A percentile compares a stretch with the other conserved stretches of the same genome.
phyloP scores from a whole-genome alignment of 2,329 filamentous ascomycete species.

The Dactylellina cionopaga region DNA sequence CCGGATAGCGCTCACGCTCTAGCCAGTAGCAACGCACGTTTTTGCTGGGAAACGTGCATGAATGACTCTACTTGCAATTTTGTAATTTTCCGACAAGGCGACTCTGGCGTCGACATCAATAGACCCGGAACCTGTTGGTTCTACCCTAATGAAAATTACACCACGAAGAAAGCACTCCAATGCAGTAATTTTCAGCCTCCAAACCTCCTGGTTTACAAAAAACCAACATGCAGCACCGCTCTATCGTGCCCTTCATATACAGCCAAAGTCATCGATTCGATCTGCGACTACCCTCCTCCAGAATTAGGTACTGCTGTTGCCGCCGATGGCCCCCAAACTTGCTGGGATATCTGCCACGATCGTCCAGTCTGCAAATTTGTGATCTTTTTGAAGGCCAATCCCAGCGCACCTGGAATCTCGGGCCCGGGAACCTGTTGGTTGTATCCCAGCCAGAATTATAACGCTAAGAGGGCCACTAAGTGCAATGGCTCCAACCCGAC shows the following conservation, averaged over 20 bases:
- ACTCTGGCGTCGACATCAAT: neutral
- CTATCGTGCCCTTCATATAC: neutral
- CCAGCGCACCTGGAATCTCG: neutral
- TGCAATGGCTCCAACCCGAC: neutral
- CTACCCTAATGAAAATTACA: neutral
- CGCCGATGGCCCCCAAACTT: neutral
- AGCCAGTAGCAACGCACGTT: neutral
- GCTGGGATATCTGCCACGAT: neutral
- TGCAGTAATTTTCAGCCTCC: neutral
- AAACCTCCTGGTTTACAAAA: neutral
- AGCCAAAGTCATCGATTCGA: neutral
- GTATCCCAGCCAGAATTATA: neutral
- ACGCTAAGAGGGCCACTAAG: neutral
- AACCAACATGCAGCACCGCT: neutral
- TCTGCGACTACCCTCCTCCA: constrained; percentile 5
- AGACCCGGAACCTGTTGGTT: constrained; percentile 1
- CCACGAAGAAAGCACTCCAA: neutral
- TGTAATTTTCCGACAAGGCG: neutral
- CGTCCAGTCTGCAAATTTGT: constrained; percentile 8
- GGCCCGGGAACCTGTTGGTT: constrained; percentile 4
- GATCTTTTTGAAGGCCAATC: neutral
- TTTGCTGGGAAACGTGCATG: neutral
- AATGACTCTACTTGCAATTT: neutral
- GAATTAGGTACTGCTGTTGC: neutral
- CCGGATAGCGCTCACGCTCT: neutral